Evolutionary conservation across 225 moss, liverwort and hornwort genomes (phyloP).

Genomic region (Marchantia paleacea): DNA sequence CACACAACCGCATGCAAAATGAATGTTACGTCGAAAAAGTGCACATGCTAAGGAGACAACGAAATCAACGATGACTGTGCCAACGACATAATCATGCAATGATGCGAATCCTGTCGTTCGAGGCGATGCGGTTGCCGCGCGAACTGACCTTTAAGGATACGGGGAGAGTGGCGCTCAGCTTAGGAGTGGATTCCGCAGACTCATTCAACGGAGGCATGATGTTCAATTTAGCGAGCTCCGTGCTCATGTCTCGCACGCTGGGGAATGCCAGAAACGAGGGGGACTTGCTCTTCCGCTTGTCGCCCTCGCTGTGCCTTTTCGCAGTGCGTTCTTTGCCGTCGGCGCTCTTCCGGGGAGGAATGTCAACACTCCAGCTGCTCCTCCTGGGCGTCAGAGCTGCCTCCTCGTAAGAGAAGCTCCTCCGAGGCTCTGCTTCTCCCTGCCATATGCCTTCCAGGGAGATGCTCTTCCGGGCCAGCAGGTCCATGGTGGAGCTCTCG

Average conservation of each 20-base stretch:
- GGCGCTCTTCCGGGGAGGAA: background rate
- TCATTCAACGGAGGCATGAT: conserved; percentile 1
- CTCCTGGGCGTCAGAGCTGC: background rate
- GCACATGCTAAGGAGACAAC: background rate
- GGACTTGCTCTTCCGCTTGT: background rate
- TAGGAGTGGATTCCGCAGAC: background rate
- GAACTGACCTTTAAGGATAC: conserved; percentile 9
- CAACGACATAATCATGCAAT: too few relatives aligned
- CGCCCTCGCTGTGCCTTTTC: background rate
- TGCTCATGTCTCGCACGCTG: background rate
- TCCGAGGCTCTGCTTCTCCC: background rate
- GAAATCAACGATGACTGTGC: background rate
- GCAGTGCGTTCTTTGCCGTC: too few relatives aligned
- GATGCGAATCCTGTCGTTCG: too few relatives aligned
- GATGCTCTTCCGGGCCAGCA: conserved; percentile 8
- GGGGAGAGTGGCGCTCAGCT: background rate
- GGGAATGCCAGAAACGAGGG: background rate
- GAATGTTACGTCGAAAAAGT: too few relatives aligned
- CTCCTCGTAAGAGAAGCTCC: conserved; percentile 3
- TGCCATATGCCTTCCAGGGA: conserved; percentile 15
- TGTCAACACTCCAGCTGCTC: conserved; percentile 10
- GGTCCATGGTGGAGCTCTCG: background rate
- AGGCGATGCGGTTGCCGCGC: too few relatives aligned
- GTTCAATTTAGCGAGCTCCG: background rate
- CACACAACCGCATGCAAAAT: background rate